Evolutionary conservation across 2,329 filamentous ascomycete genomes (phyloP), one percentile per base, ranked within the genome.

Genomic region (Aotearoamyces nothofagi): DNA sequence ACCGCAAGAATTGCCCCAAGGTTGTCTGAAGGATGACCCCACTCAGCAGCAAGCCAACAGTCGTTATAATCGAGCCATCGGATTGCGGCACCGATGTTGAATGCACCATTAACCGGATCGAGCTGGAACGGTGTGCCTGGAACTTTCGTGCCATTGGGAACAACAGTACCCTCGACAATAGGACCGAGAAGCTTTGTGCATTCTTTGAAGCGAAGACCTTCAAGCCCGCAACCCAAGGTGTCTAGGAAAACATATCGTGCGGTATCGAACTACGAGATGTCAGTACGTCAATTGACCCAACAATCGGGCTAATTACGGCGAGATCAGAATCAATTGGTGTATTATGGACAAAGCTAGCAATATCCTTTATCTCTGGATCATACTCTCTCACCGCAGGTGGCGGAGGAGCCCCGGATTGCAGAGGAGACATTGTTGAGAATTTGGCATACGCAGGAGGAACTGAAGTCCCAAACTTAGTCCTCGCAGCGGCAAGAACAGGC

Each of bases 31-130:
- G 90, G 90, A 58, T 98, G 90, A 34, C 90, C 90, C 90, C 90
- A 98, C 63, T 98, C 90, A 32, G 90, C 90, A 24, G 87, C 90
- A 39, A 96, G 68, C 90, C 87, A 98, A 72, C 90, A 96, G 69
- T 98, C 90, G 57, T 98, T 98, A 71, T 96, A 98, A 63, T 98
- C 90, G 48, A 98, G 72, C 90, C 90, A 98, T 52, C 90, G 72
- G 61, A 98, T 93, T 78, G 93, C 92, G 48, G 90, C 80, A 46
- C 90, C 90, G 46, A 98, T 96, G 68, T 96, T 96, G 72, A 98
- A 96, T 39, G 90, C 90, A 38, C 78, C 90, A 47, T 87, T 87
- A 52, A 96, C 75, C 22, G 90, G 90, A 54, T 96, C 90, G 44
- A 98, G 75, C 59, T 92, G 78, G 62, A 87, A 96, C 42, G 79